These are phyloP conservation scores for Hsuehochloa calcarea DNA, from an alignment of 176 grass and related monocot genomes.

Conservation along the genomic window DNA sequence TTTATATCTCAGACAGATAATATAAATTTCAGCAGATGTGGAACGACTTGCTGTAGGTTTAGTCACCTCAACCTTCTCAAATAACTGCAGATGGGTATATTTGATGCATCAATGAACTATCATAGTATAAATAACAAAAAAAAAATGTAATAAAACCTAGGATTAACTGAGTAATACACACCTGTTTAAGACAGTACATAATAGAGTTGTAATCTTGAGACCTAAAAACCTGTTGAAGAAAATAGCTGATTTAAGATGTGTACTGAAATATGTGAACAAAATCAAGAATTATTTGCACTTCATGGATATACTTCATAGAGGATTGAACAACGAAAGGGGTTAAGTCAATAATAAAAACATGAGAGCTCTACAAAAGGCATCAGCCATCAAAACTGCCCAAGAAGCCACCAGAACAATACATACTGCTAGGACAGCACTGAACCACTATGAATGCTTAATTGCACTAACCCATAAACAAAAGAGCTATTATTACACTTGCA, in stretches of 20 bases:
- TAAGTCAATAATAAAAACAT: neutral
- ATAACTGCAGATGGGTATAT: constrained; percentile 52
- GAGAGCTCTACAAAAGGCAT: neutral
- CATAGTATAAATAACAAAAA: neutral
- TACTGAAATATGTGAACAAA: neutral
- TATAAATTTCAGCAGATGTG: constrained; percentile 93
- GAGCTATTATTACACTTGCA: neutral
- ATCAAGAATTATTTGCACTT: neutral
- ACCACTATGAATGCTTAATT: neutral
- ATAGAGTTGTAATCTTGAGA: constrained; percentile 93
- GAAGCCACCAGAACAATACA: neutral
- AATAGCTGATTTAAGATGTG: neutral
- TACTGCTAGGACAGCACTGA: neutral
- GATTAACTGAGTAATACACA: neutral
- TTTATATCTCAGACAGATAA: constrained; percentile 80
- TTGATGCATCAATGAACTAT: constrained; percentile 22
- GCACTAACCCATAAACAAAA: neutral
- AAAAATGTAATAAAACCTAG: neutral
- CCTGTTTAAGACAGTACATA: constrained; percentile 95
- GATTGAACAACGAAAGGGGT: neutral
- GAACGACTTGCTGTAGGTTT: constrained; percentile 88
- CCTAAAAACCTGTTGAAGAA: constrained; percentile 77
- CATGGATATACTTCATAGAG: neutral
- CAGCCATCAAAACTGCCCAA: neutral
- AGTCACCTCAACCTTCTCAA: constrained; percentile 89